Base-by-base conservation (phyloP, 176 grass and related monocot genomes). In the Avena eriantha region DNA sequence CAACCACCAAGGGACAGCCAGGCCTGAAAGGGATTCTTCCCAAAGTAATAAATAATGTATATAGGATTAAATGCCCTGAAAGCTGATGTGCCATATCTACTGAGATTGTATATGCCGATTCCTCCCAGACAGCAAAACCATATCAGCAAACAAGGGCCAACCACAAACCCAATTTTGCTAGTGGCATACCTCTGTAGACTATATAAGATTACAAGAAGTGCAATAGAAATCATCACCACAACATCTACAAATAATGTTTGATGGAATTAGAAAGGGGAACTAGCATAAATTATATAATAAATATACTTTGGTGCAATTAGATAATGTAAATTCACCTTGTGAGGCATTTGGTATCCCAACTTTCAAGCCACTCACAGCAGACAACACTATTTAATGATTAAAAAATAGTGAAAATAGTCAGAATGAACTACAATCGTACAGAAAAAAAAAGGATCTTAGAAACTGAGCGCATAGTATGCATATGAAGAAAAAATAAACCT, bases 91-190 rank as follows among this genome's bases (percentile, higher is more conserved):
- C 93, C 93, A 86, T 96, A 98, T 82, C 75, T 92, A 87, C 84
- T 78, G 61, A 98, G 87, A 91, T 98, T 98, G 82, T 88, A 98
- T 79, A 94, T 90, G 79, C 93, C 92, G 61, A 98, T 91, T 68
- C 84, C 90, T 81, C 96, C 96, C 63, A 98, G 92, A 71, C 85
- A 98, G 64, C 88, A 94, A 94, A 98, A 98, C 96, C 96, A 98
- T 87, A 96, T 83, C 86, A 98, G 91, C 80, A 98, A 96, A 89
- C 82, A 87, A 67, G 96, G 96, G 48, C 96, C 96, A 70, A 98
- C 63, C 48, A 61, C 92, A 94, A 98, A 90, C 24, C 96, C 96
- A 47, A 98, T 87, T 94, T 98, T 98, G 84, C 92, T 96, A 82
- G 92, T 96, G 23, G 93, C 93, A 88, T 90, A 98, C 70, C 85